A percentile compares a stretch with the other conserved stretches of the same genome.
phyloP scores from a whole-genome alignment of 768 basidiomycete species.

The Pulveroboletus sp. region DNA sequence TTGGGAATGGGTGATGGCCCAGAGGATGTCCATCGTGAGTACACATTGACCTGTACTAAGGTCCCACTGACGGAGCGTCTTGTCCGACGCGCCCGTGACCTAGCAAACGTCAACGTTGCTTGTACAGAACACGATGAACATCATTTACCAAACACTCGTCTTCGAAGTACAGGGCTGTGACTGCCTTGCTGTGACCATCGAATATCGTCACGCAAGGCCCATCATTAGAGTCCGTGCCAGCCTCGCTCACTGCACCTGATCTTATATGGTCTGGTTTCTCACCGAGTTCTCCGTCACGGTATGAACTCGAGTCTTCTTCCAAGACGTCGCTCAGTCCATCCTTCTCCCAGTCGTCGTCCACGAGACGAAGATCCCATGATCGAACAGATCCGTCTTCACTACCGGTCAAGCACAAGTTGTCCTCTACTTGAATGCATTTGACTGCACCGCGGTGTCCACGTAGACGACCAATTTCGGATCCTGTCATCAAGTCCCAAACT shows the following conservation, averaged over 20 bases:
- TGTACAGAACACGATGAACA: neutral
- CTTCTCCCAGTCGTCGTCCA: constrained; percentile 64
- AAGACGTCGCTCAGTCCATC: constrained; percentile 58
- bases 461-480: constrained; percentile 80
- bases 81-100: constrained; percentile 98
- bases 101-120: constrained; percentile 32
- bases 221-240: constrained; percentile 42
- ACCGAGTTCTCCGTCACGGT: constrained; percentile 34
- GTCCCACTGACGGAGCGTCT: constrained; percentile 98
- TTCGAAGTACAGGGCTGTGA: constrained; percentile 93
- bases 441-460: constrained; percentile 78
- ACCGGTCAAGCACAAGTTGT: constrained; percentile 85
- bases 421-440: constrained; percentile 91
- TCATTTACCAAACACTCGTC: constrained; percentile 80
- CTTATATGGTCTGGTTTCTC: constrained; percentile 41
- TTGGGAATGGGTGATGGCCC: constrained; percentile 94
- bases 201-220: constrained; percentile 62
- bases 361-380: constrained; percentile 86
- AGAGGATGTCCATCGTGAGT: constrained; percentile 99
- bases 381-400: constrained; percentile 81
- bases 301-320: constrained; percentile 52
- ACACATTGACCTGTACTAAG: constrained; percentile 96
- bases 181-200: constrained; percentile 90
- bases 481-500: constrained; percentile 92
- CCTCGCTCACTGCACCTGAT: constrained; percentile 36